Evolutionary conservation across 2,329 filamentous ascomycete species (phyloP).

Genomic region (Pseudogymnoascus sp.): DNA sequence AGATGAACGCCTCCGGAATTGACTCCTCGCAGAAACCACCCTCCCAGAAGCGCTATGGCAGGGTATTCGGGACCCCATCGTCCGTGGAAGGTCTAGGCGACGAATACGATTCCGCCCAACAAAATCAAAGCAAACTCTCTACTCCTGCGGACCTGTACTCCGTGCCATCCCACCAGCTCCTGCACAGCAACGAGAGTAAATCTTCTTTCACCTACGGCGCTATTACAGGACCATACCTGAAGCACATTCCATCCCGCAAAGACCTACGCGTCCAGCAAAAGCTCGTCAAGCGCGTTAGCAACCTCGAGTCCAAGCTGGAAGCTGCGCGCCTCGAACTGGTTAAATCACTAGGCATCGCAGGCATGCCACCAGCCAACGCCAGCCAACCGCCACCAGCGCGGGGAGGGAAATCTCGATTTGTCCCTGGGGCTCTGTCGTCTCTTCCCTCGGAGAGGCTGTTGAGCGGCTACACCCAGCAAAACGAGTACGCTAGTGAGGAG

Average conservation of each 20-base stretch:
- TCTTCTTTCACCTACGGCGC: not conserved
- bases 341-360: conserved; percentile 36
- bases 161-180: not conserved
- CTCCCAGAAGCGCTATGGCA: not conserved
- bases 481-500: not conserved
- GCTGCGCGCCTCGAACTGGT: conserved; percentile 46
- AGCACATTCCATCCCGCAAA: conserved; percentile 42
- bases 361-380: conserved; percentile 26
- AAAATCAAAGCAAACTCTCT: not conserved
- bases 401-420: conserved; percentile 30
- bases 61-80: not conserved
- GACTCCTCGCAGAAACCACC: not conserved
- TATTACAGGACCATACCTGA: not conserved
- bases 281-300: conserved; percentile 51
- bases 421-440: conserved; percentile 36
- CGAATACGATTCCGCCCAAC: not conserved
- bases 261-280: conserved; percentile 51
- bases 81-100: not conserved
- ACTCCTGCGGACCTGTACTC: not conserved
- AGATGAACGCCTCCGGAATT: not conserved
- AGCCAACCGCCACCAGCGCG: conserved; percentile 23
- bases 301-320: conserved; percentile 52
- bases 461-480: conserved; percentile 24
- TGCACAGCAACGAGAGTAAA: not conserved
- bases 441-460: conserved; percentile 40